A percentile compares a stretch with the other conserved stretches of the same genome.
Conservation (phyloP, 352 stramenopile species). For the Phytophthora tentaculata region DNA sequence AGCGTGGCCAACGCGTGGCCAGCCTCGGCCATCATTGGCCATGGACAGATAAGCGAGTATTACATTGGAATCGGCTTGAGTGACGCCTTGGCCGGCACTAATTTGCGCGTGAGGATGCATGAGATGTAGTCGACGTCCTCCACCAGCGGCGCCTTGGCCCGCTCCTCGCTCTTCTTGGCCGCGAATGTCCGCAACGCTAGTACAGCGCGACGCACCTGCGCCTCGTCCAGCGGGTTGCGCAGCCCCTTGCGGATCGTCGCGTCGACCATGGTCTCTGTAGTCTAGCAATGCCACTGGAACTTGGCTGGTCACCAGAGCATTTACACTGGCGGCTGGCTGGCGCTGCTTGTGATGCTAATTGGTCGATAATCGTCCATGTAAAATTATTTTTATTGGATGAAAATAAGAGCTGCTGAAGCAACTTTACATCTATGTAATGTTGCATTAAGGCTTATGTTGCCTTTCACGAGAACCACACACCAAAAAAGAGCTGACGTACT, state of each 20-base stretch:
- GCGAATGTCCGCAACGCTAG: slow-evolving; percentile 67
- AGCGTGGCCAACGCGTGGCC: too few species aligned
- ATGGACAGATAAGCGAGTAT: background rate
- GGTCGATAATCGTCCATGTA: slow-evolving; percentile 2
- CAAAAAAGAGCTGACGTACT: background rate
- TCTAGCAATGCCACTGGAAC: too few species aligned
- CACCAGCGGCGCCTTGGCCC: slow-evolving; percentile 67
- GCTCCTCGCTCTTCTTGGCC: slow-evolving; percentile 48
- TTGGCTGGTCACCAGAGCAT: slow-evolving; percentile 1
- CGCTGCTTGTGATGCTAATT: slow-evolving; percentile 6
- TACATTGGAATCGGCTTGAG: slow-evolving; percentile 83
- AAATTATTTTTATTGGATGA: slow-evolving; percentile 14
- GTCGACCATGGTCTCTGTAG: slow-evolving; percentile 14
- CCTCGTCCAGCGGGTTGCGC: slow-evolving; percentile 73
- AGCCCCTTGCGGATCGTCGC: slow-evolving; percentile 63
- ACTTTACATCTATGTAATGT: background rate
- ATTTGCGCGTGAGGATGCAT: slow-evolving; percentile 78
- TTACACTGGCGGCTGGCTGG: slow-evolving; percentile 1
- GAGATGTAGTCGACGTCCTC: slow-evolving; percentile 62
- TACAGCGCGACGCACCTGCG: slow-evolving; percentile 77
- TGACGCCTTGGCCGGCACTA: slow-evolving; percentile 68
- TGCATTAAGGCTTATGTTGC: slow-evolving; percentile 6
- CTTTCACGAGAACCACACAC: slow-evolving; percentile 9
- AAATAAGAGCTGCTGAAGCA: too few species aligned
- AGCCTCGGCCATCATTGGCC: background rate